Conservation (phyloP, 495 filamentous ascomycete genomes). For the Talaromyces ruber region DNA sequence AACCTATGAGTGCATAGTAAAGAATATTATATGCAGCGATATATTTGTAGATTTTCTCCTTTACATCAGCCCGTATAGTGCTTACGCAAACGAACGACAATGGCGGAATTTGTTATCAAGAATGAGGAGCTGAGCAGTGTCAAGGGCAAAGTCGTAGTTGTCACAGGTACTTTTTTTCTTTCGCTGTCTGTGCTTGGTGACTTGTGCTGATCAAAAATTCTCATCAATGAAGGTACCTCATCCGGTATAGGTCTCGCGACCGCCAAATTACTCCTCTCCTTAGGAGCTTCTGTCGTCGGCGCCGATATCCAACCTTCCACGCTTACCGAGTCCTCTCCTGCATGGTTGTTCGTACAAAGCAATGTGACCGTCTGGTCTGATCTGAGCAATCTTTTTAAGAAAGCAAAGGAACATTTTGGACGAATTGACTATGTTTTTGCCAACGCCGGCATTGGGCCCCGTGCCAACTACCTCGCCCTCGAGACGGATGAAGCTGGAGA, state of each 20-base stretch:
- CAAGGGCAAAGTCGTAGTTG: conserved; percentile 36
- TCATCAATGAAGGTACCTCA: conserved; percentile 27
- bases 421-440: conserved; percentile 43
- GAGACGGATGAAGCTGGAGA: conserved; percentile 30
- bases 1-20: background rate
- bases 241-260: conserved; percentile 44
- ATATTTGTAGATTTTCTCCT: background rate
- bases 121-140: conserved; percentile 21
- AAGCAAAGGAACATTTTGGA: conserved; percentile 25
- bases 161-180: conserved; percentile 30
- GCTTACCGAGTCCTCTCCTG: conserved; percentile 17
- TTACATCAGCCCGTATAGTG: background rate
- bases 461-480: conserved; percentile 27
- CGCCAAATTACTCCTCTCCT: conserved; percentile 30
- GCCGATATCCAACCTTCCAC: conserved; percentile 28
- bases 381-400: conserved; percentile 28
- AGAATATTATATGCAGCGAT: background rate
- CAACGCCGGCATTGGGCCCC: conserved; percentile 37
- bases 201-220: conserved; percentile 1
- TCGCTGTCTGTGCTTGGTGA: background rate
- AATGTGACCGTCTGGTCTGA: conserved; percentile 36
- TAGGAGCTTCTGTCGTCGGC: conserved; percentile 35
- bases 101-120: conserved; percentile 4
- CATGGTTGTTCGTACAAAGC: conserved; percentile 21
- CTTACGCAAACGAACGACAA: background rate